Conservation (phyloP, 2,329 filamentous ascomycete genomes). For the Stenocarpella maydis region DNA sequence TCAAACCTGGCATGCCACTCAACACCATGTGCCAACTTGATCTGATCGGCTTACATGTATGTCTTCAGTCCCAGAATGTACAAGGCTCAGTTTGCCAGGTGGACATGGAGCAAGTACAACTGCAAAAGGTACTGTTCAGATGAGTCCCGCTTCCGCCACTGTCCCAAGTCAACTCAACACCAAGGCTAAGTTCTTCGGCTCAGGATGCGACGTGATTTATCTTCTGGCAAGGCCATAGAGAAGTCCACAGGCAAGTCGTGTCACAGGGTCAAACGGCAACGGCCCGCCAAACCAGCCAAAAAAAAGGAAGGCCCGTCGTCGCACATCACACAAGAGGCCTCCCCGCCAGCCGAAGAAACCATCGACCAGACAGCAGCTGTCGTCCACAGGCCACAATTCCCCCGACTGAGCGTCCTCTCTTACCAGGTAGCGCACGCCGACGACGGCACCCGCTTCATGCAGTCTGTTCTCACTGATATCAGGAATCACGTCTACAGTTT, state of each 20-base stretch:
- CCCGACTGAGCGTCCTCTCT: constrained; percentile 17
- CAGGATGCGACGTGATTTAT: constrained; percentile 33
- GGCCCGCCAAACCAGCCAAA: neutral
- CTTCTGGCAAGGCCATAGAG: constrained; percentile 34
- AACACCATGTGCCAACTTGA: neutral
- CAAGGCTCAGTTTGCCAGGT: constrained; percentile 37
- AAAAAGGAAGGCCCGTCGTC: constrained; percentile 3
- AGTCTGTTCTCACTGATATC: constrained; percentile 36
- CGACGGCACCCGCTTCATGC: constrained; percentile 31
- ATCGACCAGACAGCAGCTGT: neutral
- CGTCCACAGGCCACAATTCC: neutral
- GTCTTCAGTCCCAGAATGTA: constrained; percentile 35
- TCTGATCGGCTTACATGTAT: neutral
- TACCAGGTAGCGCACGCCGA: constrained; percentile 32
- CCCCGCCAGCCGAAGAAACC: neutral
- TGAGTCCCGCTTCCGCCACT: neutral
- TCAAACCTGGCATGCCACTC: neutral
- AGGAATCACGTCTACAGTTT: constrained; percentile 36
- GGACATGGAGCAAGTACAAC: constrained; percentile 37
- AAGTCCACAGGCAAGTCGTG: constrained; percentile 37
- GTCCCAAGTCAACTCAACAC: neutral
- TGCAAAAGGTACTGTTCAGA: constrained; percentile 30
- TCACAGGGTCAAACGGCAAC: constrained; percentile 32
- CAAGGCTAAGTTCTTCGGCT: neutral
- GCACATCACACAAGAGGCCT: neutral